Evolutionary conservation across 176 grass and related monocot species (phyloP).

Genomic region (Elaeis guineensis): DNA sequence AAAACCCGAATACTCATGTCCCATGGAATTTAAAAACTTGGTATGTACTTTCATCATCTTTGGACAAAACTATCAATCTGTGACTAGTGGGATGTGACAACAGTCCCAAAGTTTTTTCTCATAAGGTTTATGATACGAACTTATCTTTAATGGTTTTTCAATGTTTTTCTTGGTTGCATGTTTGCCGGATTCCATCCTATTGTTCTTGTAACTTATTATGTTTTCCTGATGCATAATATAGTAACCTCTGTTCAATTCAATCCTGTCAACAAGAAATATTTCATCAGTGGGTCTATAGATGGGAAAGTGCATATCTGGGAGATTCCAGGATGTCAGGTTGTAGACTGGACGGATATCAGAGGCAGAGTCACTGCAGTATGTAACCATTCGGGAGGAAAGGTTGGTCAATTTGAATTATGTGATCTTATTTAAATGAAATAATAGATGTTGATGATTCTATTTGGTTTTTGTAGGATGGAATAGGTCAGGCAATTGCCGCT

Average conservation of each 20-base stretch:
- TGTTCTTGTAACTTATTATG: too few relatives aligned
- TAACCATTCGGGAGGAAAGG: constrained; percentile 1
- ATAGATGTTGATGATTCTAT: neutral
- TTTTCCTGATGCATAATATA: neutral
- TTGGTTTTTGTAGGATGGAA: neutral
- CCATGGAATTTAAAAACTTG: too few relatives aligned
- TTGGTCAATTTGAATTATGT: neutral
- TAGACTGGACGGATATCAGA: constrained; percentile 2
- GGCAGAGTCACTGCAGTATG: constrained; percentile 1
- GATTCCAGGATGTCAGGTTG: neutral
- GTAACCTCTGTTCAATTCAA: constrained; percentile 14
- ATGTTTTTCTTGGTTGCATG: neutral
- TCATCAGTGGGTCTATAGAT: constrained; percentile 17
- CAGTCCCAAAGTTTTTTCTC: constrained; percentile 1
- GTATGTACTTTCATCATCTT: neutral
- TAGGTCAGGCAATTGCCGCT: neutral
- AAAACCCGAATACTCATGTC: too few relatives aligned
- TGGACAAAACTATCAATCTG: constrained; percentile 12
- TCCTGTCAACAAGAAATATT: constrained; percentile 5
- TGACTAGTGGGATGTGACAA: neutral
- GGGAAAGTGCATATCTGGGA: constrained; percentile 7
- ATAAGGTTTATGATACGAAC: constrained; percentile 3
- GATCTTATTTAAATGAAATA: neutral
- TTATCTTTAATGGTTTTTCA: neutral
- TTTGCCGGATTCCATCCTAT: too few relatives aligned